Evolutionary conservation across 768 basidiomycete genomes (phyloP).

Genomic region (Boletus tomentosulus): DNA sequence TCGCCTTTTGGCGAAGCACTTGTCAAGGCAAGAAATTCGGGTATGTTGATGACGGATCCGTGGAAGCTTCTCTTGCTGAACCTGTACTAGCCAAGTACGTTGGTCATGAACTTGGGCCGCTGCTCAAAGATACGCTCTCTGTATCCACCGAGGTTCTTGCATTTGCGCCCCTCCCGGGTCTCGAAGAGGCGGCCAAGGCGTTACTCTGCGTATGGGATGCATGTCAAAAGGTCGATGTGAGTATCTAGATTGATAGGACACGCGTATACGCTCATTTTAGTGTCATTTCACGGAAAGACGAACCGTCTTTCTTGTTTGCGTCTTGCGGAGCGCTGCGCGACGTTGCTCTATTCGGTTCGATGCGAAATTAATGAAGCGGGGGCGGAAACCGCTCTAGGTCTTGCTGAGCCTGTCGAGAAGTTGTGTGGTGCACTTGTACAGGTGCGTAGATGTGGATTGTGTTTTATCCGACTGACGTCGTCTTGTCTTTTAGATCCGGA

Average conservation of each 20-base stretch:
- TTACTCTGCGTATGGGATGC: slow-evolving; percentile 65
- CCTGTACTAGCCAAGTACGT: slow-evolving; percentile 27
- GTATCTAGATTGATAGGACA: slow-evolving; percentile 18
- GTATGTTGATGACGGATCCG: slow-evolving; percentile 1
- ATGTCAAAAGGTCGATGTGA: slow-evolving; percentile 56
- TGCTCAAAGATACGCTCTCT: slow-evolving; percentile 36
- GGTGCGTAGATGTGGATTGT: slow-evolving; percentile 28
- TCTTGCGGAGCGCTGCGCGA: slow-evolving; percentile 69
- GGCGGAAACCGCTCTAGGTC: slow-evolving; percentile 42
- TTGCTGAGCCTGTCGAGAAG: slow-evolving; percentile 43
- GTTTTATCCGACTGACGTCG: not conserved
- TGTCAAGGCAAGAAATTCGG: slow-evolving; percentile 18
- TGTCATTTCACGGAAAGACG: slow-evolving; percentile 37
- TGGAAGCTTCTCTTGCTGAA: slow-evolving; percentile 1
- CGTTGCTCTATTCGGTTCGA: slow-evolving; percentile 58
- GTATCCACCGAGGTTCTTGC: slow-evolving; percentile 35
- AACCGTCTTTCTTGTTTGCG: slow-evolving; percentile 67
- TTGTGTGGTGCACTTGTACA: slow-evolving; percentile 38
- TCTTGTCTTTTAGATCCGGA: slow-evolving; percentile 36
- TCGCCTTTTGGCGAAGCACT: slow-evolving; percentile 25
- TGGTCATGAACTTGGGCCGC: slow-evolving; percentile 30
- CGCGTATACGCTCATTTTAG: not conserved
- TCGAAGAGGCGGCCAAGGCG: slow-evolving; percentile 47
- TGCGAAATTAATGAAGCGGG: slow-evolving; percentile 62
- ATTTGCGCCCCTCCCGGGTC: slow-evolving; percentile 54